A percentile compares a stretch with the other conserved stretches of the same genome.
Evolutionary conservation across 495 filamentous ascomycete genomes (phyloP).

Genomic region (Pyrenopolyporus hunteri): DNA sequence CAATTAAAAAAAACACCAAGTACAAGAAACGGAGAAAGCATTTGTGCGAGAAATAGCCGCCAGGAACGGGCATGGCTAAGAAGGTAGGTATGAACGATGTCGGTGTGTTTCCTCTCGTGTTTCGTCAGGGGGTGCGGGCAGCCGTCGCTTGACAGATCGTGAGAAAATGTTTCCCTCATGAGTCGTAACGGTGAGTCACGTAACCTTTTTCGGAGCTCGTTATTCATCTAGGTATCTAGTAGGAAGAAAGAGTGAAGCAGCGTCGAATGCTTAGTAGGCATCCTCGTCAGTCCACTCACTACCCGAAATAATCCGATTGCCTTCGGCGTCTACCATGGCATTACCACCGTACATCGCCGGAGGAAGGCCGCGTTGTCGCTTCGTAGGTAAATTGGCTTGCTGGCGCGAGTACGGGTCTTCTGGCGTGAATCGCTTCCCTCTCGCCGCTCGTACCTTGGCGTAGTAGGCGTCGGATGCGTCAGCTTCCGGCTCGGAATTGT

Average conservation of each 20-base stretch:
- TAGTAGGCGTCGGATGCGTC: constrained; percentile 79
- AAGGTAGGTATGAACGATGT: too few relatives aligned
- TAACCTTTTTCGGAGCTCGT: constrained; percentile 33
- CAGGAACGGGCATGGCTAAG: constrained; percentile 3
- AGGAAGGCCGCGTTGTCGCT: constrained; percentile 47
- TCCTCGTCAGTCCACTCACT: constrained; percentile 66
- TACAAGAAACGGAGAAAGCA: constrained; percentile 32
- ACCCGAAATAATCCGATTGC: constrained; percentile 57
- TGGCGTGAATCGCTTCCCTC: constrained; percentile 52
- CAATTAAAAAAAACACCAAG: constrained; percentile 36
- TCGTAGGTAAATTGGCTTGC: constrained; percentile 42
- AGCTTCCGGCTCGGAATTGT: constrained; percentile 73
- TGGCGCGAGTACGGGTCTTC: constrained; percentile 63
- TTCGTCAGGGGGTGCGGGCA: too few relatives aligned
- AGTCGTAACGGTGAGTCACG: constrained; percentile 30
- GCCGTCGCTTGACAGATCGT: constrained; percentile 26
- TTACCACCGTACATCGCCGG: constrained; percentile 43
- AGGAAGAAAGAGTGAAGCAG: constrained; percentile 13
- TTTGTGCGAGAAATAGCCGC: too few relatives aligned
- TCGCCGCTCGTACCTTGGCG: constrained; percentile 71
- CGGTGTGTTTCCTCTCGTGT: too few relatives aligned
- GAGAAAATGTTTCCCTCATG: constrained; percentile 15
- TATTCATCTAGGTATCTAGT: constrained; percentile 26
- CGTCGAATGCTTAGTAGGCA: constrained; percentile 51
- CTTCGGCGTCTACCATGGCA: constrained; percentile 51